Base-by-base conservation (phyloP, 345 rosid species). In the Dipteronia dyeriana region DNA sequence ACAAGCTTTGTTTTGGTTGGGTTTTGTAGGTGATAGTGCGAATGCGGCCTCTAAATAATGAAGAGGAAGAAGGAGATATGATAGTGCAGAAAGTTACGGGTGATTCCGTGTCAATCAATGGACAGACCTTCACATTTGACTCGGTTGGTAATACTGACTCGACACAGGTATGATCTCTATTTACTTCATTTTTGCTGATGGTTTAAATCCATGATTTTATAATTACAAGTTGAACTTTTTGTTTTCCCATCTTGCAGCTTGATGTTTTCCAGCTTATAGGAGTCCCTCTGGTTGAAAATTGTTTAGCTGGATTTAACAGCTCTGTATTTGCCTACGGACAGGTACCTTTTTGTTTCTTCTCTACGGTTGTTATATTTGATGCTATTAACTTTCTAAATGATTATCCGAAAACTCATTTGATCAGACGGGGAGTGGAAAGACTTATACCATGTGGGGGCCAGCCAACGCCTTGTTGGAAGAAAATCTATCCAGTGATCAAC, bases 361-460 rank as follows among this genome's bases (percentile, higher is more conserved):
- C 45, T 53, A 49, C 8, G 69, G 13, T 1, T 7, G 12, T 51
- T 57, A 41, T 8, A 41, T 68, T 68, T 70, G 7, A 66, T 73
- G 51, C 6, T 39, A 29, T 76, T 34, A 61, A 45, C 65, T 77
- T 73, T 57, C 10, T 20, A 68, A 6, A 51, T 77, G 23, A 7
- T 7, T 43, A 43, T 49, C 57, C 66, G 47, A 57, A 75, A 73
- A 73, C 74, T 77, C 68, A 59, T 77, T 79, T 82, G 63, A 67
- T 78, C 76, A 94, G 98, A 96, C 97, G 6, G 98, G 99, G 66
- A 96, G 99, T 65, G 98, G 99, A 68, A 96, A 96, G 84, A 96
- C 98, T 11, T 96, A 91, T 81, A 96, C 98, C 5, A 94, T 96
- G 87, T 96, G 98, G 99, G 99, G 98, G 69, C 97, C 99, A 71